Base-by-base conservation (phyloP, 805 yeast genomes). In the Barnettozyma salicaria region DNA sequence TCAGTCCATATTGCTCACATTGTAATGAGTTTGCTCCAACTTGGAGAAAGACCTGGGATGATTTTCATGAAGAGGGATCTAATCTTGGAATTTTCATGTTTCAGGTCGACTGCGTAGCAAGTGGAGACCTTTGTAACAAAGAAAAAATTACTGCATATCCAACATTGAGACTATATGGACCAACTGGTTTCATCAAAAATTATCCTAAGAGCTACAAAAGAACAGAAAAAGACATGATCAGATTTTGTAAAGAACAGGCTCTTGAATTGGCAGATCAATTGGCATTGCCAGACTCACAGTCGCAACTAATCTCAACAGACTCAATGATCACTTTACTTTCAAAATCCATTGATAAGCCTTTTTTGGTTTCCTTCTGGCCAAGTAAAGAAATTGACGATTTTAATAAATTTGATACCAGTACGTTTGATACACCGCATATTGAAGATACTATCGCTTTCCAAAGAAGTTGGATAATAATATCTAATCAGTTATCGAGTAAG, bases 1-100 rank as follows among this genome's bases (percentile, higher is more conserved):
- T 62, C 56, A 86, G 96, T 22, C 98, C 98, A 0, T 80, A 80
- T 52, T 92, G 98, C 57, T 57, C 64, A 7, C 97, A 90, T 60
- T 92, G 98, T 62, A 71, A 64, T 43, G 67, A 63, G 7, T 62
- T 92, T 36, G 92, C 85, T 2, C 97, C 98, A 2, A 68, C 63
- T 7, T 92, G 97, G 97, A 72, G 76, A 41, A 65, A 70, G 39
- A 72, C 90, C 0, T 84, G 76, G 61, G 49, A 64, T 18, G 56
- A 59, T 4, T 71, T 74, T 48, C 58, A 67, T 25, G 55, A 59
- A 8, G 78, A 74, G 26, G 68, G 70, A 30, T 53, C 63, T 13
- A 48, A 59, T 7, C 47, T 72, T 34, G 65, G 67, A 2, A 65
- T 80, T 12, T 65, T 66, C 16, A 72, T 88, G 69, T 68, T 75